Evolutionary conservation across 2,329 filamentous ascomycete genomes (phyloP).

Genomic region (Orbilia brochopaga): DNA sequence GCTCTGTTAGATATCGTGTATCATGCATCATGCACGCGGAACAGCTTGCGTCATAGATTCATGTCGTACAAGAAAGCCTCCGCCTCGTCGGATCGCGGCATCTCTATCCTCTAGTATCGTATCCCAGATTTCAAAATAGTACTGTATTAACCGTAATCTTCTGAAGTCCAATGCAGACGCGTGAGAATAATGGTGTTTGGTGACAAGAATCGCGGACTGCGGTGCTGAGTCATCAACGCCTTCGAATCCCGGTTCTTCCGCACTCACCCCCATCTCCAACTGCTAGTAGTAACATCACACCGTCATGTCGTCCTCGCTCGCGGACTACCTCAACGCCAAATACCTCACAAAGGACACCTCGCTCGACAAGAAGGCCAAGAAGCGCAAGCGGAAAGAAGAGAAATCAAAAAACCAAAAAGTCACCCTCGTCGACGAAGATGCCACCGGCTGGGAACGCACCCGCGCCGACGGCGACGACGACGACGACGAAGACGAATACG

Average conservation of each 20-base stretch:
- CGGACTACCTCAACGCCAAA: conserved; percentile 86
- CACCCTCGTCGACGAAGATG: conserved; percentile 71
- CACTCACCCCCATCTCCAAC: no score
- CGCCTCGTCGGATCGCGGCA: conserved; percentile 66
- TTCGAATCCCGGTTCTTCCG: no score
- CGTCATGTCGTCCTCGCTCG: conserved; percentile 67
- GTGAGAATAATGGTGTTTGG: background rate
- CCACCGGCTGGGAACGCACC: conserved; percentile 62
- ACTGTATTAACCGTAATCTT: background rate
- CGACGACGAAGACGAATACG: conserved; percentile 65
- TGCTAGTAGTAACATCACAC: no score
- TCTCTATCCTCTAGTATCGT: background rate
- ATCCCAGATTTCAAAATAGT: background rate
- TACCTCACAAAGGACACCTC: conserved; percentile 73
- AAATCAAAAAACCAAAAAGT: conserved; percentile 61
- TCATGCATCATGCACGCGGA: no score
- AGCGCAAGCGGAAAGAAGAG: conserved; percentile 68
- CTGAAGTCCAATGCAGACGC: background rate
- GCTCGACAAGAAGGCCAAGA: conserved; percentile 65
- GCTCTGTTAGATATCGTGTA: background rate
- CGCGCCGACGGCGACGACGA: conserved; percentile 57
- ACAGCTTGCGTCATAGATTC: no score
- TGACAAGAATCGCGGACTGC: background rate
- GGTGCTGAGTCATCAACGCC: background rate
- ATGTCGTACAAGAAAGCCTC: conserved; percentile 73